phyloP scores from a whole-genome alignment of 129 eudicot genomes.

The Centella asiatica region DNA sequence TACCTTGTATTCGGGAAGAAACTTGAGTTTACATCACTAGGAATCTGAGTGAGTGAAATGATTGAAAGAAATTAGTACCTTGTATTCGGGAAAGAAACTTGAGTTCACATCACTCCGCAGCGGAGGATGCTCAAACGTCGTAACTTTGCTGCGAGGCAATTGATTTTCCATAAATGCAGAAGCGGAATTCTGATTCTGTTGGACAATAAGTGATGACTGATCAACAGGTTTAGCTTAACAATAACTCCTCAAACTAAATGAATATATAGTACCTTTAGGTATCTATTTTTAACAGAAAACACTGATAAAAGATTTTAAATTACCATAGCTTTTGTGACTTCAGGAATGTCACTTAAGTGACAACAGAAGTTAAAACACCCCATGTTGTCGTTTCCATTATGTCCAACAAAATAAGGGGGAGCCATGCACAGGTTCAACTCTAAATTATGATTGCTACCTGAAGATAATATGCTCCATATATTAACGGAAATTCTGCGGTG shows the following conservation, averaged over 20 bases:
- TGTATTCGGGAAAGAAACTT: slow-evolving; percentile 25
- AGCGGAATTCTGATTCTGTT: slow-evolving; percentile 18
- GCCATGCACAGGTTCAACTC: slow-evolving; percentile 62
- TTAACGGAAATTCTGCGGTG: neutral
- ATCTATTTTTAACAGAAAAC: neutral
- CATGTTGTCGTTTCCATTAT: slow-evolving; percentile 11
- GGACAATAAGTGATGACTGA: neutral
- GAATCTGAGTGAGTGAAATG: neutral
- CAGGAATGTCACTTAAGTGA: slow-evolving; percentile 24
- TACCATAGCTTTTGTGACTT: slow-evolving; percentile 34
- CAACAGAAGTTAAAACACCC: slow-evolving; percentile 11
- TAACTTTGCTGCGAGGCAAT: slow-evolving; percentile 14
- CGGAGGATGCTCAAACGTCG: slow-evolving; percentile 23
- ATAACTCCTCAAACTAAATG: neutral
- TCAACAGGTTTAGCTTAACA: neutral
- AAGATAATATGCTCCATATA: neutral
- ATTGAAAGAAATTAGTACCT: slow-evolving; percentile 23
- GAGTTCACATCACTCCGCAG: slow-evolving; percentile 14
- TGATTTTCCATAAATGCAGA: slow-evolving; percentile 12
- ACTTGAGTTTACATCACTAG: too few relatives aligned
- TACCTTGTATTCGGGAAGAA: too few relatives aligned
- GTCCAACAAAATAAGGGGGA: slow-evolving; percentile 27
- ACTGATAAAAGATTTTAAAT: neutral
- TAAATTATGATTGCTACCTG: slow-evolving; percentile 29
- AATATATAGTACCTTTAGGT: too few relatives aligned